phyloP scores from a whole-genome alignment of 768 basidiomycete species.

The Rossbeevera mucosa region DNA sequence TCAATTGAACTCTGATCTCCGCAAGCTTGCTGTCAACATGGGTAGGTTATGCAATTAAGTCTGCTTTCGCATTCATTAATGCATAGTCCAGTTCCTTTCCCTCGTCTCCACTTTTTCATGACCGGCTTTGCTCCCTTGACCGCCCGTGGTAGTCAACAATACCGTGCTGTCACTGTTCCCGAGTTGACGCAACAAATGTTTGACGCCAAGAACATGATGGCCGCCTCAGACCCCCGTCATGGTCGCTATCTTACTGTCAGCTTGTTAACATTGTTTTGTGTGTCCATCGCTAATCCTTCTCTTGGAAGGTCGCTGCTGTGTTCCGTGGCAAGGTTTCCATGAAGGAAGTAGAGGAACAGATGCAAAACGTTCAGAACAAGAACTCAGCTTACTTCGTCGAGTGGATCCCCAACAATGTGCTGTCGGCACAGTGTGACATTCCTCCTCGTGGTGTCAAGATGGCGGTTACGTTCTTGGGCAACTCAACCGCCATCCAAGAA shows the following conservation, averaged over 20 bases:
- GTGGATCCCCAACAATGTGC: constrained; percentile 99
- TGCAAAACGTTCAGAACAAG: constrained; percentile 97
- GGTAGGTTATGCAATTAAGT: constrained; percentile 44
- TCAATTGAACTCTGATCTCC: constrained; percentile 97
- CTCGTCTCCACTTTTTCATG: constrained; percentile 99
- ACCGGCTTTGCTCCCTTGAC: constrained; percentile 94
- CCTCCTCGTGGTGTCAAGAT: constrained; percentile 93
- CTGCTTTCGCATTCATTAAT: constrained; percentile 1
- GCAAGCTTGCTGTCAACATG: constrained; percentile 99
- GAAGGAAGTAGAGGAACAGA: constrained; percentile 99
- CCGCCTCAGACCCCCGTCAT: constrained; percentile 93
- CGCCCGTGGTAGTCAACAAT: constrained; percentile 89
- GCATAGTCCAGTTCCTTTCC: constrained; percentile 75
- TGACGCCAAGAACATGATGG: constrained; percentile 99
- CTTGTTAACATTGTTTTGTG: background rate
- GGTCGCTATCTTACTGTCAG: constrained; percentile 94
- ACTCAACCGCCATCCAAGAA: constrained; percentile 96
- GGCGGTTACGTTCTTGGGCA: constrained; percentile 96
- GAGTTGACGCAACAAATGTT: constrained; percentile 99
- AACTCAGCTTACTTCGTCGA: constrained; percentile 98
- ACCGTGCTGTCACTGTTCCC: constrained; percentile 94
- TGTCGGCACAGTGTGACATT: constrained; percentile 97
- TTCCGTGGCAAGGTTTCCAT: constrained; percentile 99
- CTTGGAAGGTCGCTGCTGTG: constrained; percentile 73
- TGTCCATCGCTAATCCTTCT: background rate